A percentile compares a stretch with the other conserved stretches of the same genome.
These are phyloP conservation scores for Decorospora gaudefroyi DNA, from an alignment of 2,329 filamentous ascomycete species.

Conservation along the genomic window DNA sequence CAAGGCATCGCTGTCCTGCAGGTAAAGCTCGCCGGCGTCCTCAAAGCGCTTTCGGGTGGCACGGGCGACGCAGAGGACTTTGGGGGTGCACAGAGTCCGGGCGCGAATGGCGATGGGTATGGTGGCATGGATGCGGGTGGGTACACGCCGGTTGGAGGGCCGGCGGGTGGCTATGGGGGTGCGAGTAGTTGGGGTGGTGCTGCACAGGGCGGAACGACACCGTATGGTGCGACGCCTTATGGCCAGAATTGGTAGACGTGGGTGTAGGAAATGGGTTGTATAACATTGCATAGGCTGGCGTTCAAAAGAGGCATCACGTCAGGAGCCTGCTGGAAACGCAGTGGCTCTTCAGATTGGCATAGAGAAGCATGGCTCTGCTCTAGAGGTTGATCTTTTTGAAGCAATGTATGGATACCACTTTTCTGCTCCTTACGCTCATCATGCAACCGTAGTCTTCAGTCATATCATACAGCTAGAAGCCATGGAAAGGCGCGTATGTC, in stretches of 20 bases:
- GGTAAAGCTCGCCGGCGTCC: conserved; percentile 82
- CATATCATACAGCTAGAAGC: conserved; percentile 32
- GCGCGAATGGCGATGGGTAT: conserved; percentile 54
- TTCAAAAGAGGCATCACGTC: conserved; percentile 21
- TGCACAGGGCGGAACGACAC: conserved; percentile 53
- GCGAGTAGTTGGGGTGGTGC: conserved; percentile 67
- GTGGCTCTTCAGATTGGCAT: background rate
- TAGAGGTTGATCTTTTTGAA: too few relatives aligned
- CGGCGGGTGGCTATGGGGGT: conserved; percentile 53
- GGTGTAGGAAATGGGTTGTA: conserved; percentile 14
- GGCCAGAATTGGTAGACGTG: conserved; percentile 47
- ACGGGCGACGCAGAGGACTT: conserved; percentile 60
- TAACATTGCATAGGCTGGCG: conserved; percentile 37
- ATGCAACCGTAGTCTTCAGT: conserved; percentile 15
- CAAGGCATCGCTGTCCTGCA: conserved; percentile 88
- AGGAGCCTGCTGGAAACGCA: background rate
- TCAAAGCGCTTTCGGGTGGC: conserved; percentile 65
- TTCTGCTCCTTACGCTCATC: conserved; percentile 2
- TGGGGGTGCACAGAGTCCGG: conserved; percentile 68
- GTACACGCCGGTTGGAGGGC: conserved; percentile 64
- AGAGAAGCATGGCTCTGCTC: too few relatives aligned
- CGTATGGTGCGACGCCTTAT: conserved; percentile 66
- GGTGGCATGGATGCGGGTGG: conserved; percentile 64
- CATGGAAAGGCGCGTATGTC: conserved; percentile 16
- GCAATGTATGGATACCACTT: conserved; percentile 10